These are phyloP conservation scores for Dittrichia graveolens DNA, from an alignment of 129 eudicot genomes.

Conservation along the genomic window DNA sequence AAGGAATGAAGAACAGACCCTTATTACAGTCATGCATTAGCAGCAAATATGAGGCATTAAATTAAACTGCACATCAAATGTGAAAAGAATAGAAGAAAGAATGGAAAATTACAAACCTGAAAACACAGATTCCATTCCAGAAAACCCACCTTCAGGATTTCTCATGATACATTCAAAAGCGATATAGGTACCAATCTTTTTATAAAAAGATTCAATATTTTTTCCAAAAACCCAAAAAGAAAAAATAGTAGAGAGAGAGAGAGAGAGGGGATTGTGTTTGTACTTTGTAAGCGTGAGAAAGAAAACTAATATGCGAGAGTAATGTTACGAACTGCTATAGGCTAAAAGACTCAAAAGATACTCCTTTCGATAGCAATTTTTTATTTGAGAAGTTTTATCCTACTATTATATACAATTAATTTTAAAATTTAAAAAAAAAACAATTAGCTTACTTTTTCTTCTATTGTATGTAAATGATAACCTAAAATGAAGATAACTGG, in stretches of 20 bases:
- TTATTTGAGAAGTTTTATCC: too few species aligned
- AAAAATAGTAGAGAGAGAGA: not conserved
- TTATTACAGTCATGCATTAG: conserved; percentile 26
- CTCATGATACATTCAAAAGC: conserved; percentile 32
- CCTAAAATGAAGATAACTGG: too few species aligned
- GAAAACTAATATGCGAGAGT: conserved; percentile 19
- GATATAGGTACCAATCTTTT: conserved; percentile 31
- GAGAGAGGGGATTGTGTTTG: conserved; percentile 6
- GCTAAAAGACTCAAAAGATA: conserved; percentile 36
- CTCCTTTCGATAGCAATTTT: not conserved
- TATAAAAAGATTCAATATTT: conserved; percentile 6
- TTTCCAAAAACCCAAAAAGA: conserved; percentile 17
- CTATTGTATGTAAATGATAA: too few species aligned
- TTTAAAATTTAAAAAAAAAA: too few species aligned
- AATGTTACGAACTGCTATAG: conserved; percentile 30
- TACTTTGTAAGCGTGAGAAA: conserved; percentile 10
- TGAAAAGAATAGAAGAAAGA: conserved; percentile 2
- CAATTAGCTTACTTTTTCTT: too few species aligned
- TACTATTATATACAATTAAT: too few species aligned
- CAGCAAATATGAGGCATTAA: conserved; percentile 15
- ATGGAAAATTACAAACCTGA: conserved; percentile 36
- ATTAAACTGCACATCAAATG: not conserved
- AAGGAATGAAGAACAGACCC: conserved; percentile 7
- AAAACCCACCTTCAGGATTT: conserved; percentile 40
- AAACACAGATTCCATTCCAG: conserved; percentile 47